Conservation (phyloP, 2,329 filamentous ascomycete genomes). For the Colletotrichum truncatum region DNA sequence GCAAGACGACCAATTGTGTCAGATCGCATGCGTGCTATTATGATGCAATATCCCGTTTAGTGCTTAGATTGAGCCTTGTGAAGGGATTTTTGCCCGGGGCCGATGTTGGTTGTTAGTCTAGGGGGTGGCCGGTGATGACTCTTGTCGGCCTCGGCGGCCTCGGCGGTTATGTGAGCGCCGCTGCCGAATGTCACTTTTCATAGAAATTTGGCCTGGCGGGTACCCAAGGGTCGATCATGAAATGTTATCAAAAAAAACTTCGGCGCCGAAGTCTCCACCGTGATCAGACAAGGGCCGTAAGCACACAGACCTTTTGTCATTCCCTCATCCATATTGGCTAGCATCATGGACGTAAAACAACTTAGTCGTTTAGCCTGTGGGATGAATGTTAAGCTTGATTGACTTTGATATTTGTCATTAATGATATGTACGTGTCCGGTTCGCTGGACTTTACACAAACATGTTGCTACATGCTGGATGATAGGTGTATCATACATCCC, state of each 20-base stretch:
- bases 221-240: background rate
- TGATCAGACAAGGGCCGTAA: background rate
- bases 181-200: background rate
- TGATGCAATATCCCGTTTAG: background rate
- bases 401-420: background rate
- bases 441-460: no score
- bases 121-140: no score
- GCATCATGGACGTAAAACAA: background rate
- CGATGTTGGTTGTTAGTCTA: no score
- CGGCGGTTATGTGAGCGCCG: no score
- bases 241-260: background rate
- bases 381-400: background rate
- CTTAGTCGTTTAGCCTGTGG: background rate
- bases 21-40: background rate
- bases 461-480: no score
- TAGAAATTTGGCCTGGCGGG: background rate
- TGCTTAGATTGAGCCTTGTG: no score
- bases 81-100: slow-evolving; percentile 1
- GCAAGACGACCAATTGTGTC: background rate
- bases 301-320: no score
- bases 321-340: background rate
- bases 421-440: no score
- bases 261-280: slow-evolving; percentile 4
- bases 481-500: background rate
- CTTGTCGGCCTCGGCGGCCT: no score